Evolutionary conservation across 768 basidiomycete genomes (phyloP).

Genomic region (Lactifluus echinatus): DNA sequence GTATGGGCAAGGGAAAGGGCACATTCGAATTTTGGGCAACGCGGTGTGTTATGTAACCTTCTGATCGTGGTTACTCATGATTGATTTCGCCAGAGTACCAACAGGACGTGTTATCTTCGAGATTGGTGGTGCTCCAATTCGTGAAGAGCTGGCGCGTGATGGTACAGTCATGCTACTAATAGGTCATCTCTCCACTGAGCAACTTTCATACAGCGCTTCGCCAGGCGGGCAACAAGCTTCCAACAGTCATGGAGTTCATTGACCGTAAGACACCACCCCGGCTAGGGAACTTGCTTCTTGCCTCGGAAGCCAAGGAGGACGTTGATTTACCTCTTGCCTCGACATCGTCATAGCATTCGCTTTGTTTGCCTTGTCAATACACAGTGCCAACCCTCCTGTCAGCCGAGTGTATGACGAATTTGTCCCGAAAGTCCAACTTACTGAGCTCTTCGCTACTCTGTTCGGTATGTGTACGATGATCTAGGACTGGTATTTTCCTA

Average conservation of each 20-base stretch:
- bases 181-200: not conserved
- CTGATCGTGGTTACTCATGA: not conserved
- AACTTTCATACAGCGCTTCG: constrained; percentile 60
- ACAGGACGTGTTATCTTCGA: constrained; percentile 90
- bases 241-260: constrained; percentile 84
- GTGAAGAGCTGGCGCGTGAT: constrained; percentile 88
- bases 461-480: not conserved
- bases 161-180: constrained; percentile 39
- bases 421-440: not conserved
- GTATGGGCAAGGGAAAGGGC: constrained; percentile 99
- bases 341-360: constrained; percentile 2
- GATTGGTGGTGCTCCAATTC: constrained; percentile 81
- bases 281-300: constrained; percentile 55
- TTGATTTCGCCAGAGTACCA: constrained; percentile 48
- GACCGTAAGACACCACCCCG: constrained; percentile 58
- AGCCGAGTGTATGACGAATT: no score
- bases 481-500: not conserved
- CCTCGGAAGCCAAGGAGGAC: constrained; percentile 3
- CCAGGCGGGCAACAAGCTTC: constrained; percentile 81
- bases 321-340: not conserved
- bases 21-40: constrained; percentile 97
- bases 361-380: not conserved
- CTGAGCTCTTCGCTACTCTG: not conserved
- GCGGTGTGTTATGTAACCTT: constrained; percentile 41
- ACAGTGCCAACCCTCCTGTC: not conserved